A percentile compares a stretch with the other conserved stretches of the same genome.
phyloP scores from a whole-genome alignment of 140 eudicot genomes.

The Oenanthe javanica region DNA sequence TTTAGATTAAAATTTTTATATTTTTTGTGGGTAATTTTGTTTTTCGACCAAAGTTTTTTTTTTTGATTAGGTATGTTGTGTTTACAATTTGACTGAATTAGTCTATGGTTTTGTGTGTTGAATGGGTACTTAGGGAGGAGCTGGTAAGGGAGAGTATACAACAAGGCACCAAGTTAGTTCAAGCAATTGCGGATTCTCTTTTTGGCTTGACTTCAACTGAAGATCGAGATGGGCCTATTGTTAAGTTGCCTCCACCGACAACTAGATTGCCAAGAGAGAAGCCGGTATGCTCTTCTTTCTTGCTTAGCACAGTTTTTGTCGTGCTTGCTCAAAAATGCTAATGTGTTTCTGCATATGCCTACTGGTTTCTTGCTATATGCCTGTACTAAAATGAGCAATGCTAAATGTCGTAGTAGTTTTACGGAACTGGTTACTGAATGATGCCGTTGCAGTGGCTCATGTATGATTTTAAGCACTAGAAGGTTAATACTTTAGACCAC shows the following conservation, averaged over 20 bases:
- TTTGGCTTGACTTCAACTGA: conserved; percentile 71
- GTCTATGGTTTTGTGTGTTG: neutral
- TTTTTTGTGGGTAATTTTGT: neutral
- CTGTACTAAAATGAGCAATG: neutral
- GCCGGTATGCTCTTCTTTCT: conserved; percentile 44
- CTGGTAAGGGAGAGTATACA: conserved; percentile 48
- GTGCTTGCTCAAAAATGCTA: neutral
- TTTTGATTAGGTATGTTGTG: neutral
- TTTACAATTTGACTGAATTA: neutral
- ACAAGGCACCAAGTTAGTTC: conserved; percentile 60
- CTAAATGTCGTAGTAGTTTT: neutral
- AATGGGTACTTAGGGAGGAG: conserved; percentile 50
- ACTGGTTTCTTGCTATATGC: neutral
- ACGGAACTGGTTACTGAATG: neutral
- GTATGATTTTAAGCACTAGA: neutral
- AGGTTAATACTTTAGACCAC: neutral
- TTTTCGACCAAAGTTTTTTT: neutral
- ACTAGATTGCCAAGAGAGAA: conserved; percentile 86
- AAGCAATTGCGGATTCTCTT: conserved; percentile 76
- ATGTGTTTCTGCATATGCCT: neutral
- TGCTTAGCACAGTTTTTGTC: neutral
- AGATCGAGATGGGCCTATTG: conserved; percentile 70
- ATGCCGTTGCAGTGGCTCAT: neutral
- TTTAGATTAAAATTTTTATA: neutral
- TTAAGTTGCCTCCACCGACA: conserved; percentile 67